A percentile compares a stretch with the other conserved stretches of the same genome.
Evolutionary conservation across 768 basidiomycete species (phyloP).

Genomic region (Guyanaporus albipodus): DNA sequence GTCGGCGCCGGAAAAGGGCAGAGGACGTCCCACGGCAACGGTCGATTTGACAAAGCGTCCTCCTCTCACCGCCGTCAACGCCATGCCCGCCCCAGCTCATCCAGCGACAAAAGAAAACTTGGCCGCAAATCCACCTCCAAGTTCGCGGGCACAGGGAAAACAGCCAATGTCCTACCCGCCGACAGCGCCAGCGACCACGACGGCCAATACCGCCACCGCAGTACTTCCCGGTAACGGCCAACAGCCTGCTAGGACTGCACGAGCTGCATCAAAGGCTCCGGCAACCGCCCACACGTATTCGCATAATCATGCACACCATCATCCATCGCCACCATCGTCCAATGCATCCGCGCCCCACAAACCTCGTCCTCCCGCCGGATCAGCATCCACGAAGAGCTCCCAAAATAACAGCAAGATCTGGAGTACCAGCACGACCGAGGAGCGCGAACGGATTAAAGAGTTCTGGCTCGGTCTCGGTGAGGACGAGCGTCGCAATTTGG

Average conservation of each 20-base stretch:
- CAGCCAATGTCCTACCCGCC: constrained; percentile 78
- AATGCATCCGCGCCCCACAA: constrained; percentile 33
- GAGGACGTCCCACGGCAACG: constrained; percentile 30
- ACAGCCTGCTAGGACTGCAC: constrained; percentile 38
- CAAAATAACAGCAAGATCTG: constrained; percentile 80
- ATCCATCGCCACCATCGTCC: constrained; percentile 43
- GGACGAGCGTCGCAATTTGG: constrained; percentile 84
- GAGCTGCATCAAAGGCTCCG: constrained; percentile 58
- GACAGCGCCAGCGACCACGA: constrained; percentile 17
- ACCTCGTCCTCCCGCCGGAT: constrained; percentile 26
- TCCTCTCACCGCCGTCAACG: constrained; percentile 39
- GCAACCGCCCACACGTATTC: constrained; percentile 46
- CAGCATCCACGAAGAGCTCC: constrained; percentile 24
- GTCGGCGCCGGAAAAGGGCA: constrained; percentile 32
- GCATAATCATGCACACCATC: constrained; percentile 50
- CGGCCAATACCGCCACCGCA: constrained; percentile 35
- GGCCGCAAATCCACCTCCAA: constrained; percentile 48
- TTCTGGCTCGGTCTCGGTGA: constrained; percentile 96
- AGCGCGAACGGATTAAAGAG: constrained; percentile 95
- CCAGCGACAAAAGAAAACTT: constrained; percentile 38
- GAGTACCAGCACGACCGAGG: constrained; percentile 88
- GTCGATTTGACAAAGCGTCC: constrained; percentile 36
- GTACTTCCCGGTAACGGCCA: constrained; percentile 28
- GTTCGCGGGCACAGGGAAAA: constrained; percentile 86
- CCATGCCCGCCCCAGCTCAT: constrained; percentile 43